Evolutionary conservation across 371 early-diverging fungal genomes (phyloP), one percentile per base, ranked within the genome.

Genomic region (Mortierella sp.): DNA sequence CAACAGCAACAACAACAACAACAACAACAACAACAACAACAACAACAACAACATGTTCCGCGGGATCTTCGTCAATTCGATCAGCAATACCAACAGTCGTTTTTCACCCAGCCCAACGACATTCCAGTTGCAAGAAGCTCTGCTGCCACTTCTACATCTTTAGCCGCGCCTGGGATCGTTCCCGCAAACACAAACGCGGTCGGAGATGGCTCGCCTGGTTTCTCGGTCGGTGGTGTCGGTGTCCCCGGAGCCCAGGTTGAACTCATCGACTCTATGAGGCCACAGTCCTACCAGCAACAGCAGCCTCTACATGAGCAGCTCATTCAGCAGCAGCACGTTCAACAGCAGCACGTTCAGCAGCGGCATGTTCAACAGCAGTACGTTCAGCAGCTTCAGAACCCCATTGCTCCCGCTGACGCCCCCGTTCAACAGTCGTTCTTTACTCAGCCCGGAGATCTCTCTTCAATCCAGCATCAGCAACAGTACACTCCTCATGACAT

Each of bases 41-140:
- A 41, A 24, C 14, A 19, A 6, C 68, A 50, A 45, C 39, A 37
- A 24, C 9, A 50, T 4, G 40, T 10, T 14, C 19, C 39, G 19
- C 24, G 41, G 7, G 55, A 44, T 29, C 72, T 52, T 52, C 72
- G 43, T 31, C 72, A 72, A 47, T 70, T 70, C 16, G 44, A 45
- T 19, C 74, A 66, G 41, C 37, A 29, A 29, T 68, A 67, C 48
- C 74, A 74, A 37, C 67, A 74, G 55, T 67, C 66, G 8, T 67
- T 68, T 50, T 61, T 40, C 29, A 61, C 19, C 3, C 68, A 74
- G 40, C 68, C 68, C 61, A 11, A 41, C 19, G 50, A 43, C 29
- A 22, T 7, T 26, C n/a, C 66, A 43, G 22, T 9, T 6, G n/a
- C n/a, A n/a, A n/a, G n/a, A 7, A 65, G 19, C 22, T 26, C 50